Conservation (phyloP, 768 basidiomycete genomes). For the Macrolepiota albuminosa region DNA sequence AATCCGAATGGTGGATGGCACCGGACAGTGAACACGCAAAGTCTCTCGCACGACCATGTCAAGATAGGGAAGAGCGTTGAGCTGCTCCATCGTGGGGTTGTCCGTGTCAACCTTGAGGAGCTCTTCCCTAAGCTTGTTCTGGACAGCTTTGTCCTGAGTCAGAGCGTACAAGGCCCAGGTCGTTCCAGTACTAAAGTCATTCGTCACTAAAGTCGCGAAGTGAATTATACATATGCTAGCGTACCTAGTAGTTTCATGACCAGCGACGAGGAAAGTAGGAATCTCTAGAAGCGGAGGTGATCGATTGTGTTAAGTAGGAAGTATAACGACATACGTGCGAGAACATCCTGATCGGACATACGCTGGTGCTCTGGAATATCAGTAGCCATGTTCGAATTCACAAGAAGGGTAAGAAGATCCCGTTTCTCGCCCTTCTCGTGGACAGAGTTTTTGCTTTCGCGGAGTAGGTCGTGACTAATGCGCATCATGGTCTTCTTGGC, state of each 20-base stretch:
- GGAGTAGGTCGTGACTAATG: constrained; percentile 37
- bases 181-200: constrained; percentile 31
- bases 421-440: constrained; percentile 24
- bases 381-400: constrained; percentile 50
- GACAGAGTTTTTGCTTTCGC: constrained; percentile 34
- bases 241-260: constrained; percentile 44
- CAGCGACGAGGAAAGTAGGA: constrained; percentile 45
- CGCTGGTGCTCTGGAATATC: constrained; percentile 27
- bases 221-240: not conserved
- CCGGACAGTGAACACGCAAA: constrained; percentile 51
- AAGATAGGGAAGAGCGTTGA: constrained; percentile 63
- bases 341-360: constrained; percentile 17
- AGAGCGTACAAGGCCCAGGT: constrained; percentile 61
- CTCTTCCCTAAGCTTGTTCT: constrained; percentile 57
- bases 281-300: constrained; percentile 29
- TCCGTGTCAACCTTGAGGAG: constrained; percentile 46
- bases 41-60: constrained; percentile 62
- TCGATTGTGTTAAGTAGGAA: not conserved
- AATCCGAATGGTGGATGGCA: constrained; percentile 35
- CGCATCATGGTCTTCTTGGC: constrained; percentile 32
- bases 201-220: not conserved
- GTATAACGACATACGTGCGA: constrained; percentile 8
- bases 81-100: constrained; percentile 64
- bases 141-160: constrained; percentile 41
- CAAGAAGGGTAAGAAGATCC: constrained; percentile 42